Base-by-base conservation (phyloP, 305 asterid species). In the Rubia occidens region DNA sequence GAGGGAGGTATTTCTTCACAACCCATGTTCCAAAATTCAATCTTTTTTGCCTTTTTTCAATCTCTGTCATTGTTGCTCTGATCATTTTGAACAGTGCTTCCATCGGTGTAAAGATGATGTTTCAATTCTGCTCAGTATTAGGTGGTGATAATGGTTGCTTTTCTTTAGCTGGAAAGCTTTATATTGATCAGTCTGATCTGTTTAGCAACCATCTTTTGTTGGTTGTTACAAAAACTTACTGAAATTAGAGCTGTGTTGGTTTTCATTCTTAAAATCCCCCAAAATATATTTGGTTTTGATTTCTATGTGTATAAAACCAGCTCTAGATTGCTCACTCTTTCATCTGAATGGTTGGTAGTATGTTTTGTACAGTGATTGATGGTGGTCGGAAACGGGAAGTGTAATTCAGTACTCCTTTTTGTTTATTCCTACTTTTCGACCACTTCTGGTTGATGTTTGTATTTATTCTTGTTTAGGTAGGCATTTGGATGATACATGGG, bases 401-500 rank as follows among this genome's bases (percentile, higher is more conserved):
- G 20, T 6, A 35, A 40, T 71, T 40, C 58, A 26, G 40, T 43
- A 15, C n/a, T 47, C n/a, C 17, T 47, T 11, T 47, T n/a, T 14
- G 24, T 24, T 39, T 45, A 20, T 67, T 35, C 49, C 35, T 51
- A 44, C 14, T 67, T 49, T 24, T 7, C 29, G 5, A 37, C 40
- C 58, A 32, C 75, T 24, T 11, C 40, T 77, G 60, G 45, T 74
- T 68, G 64, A 56, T 4, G 17, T 68, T 29, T 76, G 73, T 74
- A 15, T 51, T 0, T 60, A 24, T 74, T 10, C 21, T 21, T 67
- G 47, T 66, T 56, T 85, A 94, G 98, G 98, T 44, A 85, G 87
- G 82, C 97, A 94, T 77, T 89, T 87, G 26, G 95, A 90, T 26
- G 98, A 94, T 79, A 90, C 97, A 64, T 94, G 98, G 98, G 82